These are phyloP conservation scores for Fusarium annulatum DNA, from an alignment of 2,329 filamentous ascomycete species.

Conservation along the genomic window DNA sequence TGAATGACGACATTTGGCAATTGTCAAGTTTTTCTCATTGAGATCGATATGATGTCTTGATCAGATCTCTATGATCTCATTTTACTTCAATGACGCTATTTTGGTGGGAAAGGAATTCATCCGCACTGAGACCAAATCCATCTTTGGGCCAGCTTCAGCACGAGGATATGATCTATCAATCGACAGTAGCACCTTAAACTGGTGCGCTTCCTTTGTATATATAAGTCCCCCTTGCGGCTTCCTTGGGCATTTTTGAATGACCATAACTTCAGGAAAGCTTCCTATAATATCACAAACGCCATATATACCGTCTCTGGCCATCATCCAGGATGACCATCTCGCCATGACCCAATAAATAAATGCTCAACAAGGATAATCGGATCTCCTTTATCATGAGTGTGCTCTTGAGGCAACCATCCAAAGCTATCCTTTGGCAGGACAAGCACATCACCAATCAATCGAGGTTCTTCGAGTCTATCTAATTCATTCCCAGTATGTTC, in stretches of 20 bases:
- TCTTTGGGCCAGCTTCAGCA: not conserved
- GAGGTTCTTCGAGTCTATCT: conserved; percentile 43
- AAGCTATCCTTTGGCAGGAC: conserved; percentile 48
- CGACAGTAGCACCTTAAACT: not conserved
- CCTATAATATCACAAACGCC: not conserved
- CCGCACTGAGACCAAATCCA: not conserved
- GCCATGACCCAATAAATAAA: conserved; percentile 37
- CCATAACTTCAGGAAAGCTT: not conserved
- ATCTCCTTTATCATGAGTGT: conserved; percentile 31
- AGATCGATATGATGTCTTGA: not conserved
- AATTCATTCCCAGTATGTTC: conserved; percentile 47
- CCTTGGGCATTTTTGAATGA: not conserved
- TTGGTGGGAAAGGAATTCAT: not conserved
- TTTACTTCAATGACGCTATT: not conserved
- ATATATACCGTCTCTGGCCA: not conserved
- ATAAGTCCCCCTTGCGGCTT: no score
- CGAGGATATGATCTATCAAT: not conserved
- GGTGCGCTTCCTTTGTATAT: not conserved
- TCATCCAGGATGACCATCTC: conserved; percentile 29
- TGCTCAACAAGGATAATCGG: conserved; percentile 35
- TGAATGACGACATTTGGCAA: not conserved
- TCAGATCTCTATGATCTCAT: no score
- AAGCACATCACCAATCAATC: conserved; percentile 49
- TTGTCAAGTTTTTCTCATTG: not conserved
- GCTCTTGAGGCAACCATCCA: conserved; percentile 37